Percentiles rank a stretch among this genome's conserved stretches.
These are phyloP conservation scores for Phaeotremella fagi DNA, from an alignment of 768 basidiomycete species.

Conservation along the genomic window DNA sequence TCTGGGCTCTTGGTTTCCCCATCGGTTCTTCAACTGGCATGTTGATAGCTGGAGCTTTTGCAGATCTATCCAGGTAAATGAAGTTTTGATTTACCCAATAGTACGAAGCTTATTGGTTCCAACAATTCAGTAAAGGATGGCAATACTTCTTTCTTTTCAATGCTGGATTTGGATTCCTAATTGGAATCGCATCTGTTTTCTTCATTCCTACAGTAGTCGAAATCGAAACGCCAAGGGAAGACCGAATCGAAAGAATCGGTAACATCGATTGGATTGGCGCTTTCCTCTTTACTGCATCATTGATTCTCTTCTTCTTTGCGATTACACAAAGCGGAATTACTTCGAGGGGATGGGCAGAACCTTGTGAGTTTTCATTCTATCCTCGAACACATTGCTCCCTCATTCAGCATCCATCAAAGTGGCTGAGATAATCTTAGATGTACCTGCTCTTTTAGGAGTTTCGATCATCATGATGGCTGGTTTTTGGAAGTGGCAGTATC, in stretches of 20 bases:
- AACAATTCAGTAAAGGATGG: too few species aligned
- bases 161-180: conserved; percentile 57
- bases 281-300: conserved; percentile 58
- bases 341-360: conserved; percentile 57
- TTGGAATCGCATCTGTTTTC: conserved; percentile 56
- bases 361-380: conserved; percentile 52
- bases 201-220: conserved; percentile 69
- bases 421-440: too few species aligned
- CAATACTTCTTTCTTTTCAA: conserved; percentile 62
- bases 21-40: conserved; percentile 67
- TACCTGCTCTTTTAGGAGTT: conserved; percentile 61
- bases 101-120: too few species aligned
- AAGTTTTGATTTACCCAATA: too few species aligned
- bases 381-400: too few species aligned
- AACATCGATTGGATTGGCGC: conserved; percentile 78
- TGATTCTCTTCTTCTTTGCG: conserved; percentile 65
- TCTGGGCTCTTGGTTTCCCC: conserved; percentile 75
- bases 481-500: conserved; percentile 63
- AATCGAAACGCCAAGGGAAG: too few species aligned
- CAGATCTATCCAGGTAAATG: too few species aligned
- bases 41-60: conserved; percentile 63
- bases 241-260: too few species aligned
- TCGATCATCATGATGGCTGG: conserved; percentile 57
- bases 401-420: not conserved
- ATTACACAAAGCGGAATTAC: conserved; percentile 62